Base-by-base conservation (phyloP, 2,329 filamentous ascomycete species). In the Ilyonectria destructans region DNA sequence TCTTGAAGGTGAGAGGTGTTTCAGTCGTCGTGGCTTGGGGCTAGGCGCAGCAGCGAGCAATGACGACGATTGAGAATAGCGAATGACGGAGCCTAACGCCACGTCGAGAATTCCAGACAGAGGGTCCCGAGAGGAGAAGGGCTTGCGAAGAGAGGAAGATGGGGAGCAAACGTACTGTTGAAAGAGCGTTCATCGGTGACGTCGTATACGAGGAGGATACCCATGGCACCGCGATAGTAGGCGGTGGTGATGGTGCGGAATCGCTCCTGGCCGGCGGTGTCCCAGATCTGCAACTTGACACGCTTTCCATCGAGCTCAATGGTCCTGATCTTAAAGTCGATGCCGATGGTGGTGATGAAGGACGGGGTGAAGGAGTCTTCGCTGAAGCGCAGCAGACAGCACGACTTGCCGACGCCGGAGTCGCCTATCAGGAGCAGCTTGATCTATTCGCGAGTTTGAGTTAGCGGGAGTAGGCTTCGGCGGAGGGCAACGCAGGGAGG, bases 211-310 rank as follows among this genome's bases (percentile, higher is more conserved):
- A 99, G 88, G 81, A 98, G 86, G 76, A 98, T 98, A 69, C 96
- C 96, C 96, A 98, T 98, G 74, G 96, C 96, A 78, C 96, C 96
- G 80, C 96, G 90, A 85, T 99, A 99, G 86, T 99, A 99, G 75
- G 96, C 96, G 55, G 96, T 98, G 60, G 96, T 99, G 85, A 99
- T 99, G 72, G 96, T 99, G 75, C 96, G 91, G 89, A 99, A 99
- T 70, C 96, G 93, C 85, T 99, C 96, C 84, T 99, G 96, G 62
- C 96, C 96, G 61, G 96, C 96, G 29, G 96, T 99, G 81, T 99
- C 96, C 96, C 96, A 99, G 85, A 99, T 99, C 87, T 99, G 96
- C 81, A 99, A 86, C 89, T 99, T 99, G 78, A 99, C 96, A 71
- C 96, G 90, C 90, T 99, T 99, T 81, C 96, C 96, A 85, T 99